Evolutionary conservation across 2,329 filamentous ascomycete species (phyloP), one percentile per base, ranked within the genome.

Genomic region (Nemania sp.): DNA sequence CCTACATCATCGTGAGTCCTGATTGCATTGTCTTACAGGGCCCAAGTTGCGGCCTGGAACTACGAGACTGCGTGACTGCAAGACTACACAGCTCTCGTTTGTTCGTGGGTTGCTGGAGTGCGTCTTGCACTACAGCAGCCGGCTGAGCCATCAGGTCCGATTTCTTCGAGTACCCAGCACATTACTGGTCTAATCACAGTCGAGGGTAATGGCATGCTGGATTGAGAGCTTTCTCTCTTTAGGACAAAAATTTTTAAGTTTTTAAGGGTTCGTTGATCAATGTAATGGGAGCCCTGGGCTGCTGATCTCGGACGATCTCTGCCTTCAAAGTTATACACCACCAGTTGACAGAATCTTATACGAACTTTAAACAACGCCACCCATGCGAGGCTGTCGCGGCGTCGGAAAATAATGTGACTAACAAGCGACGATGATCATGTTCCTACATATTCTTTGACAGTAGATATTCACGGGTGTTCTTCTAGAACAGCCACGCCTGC

Each of bases 1-100:
- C 37, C 46, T 56, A 44, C 37, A 49, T 56, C 36, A 39, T 52
- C 43, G 52, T 39, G 37, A 49, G 51, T 48, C 52, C 44, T 45
- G n/a, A 15, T 31, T 52, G 51, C 47, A 49, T 43, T 39, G 39
- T 48, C 43, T 44, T 40, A 43, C 37, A 47, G 17, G 37, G 24
- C 30, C 49, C 28, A 30, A 28, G 33, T 49, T n/a, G n/a, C n/a
- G n/a, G n/a, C n/a, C n/a, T n/a, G n/a, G n/a, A n/a, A n/a, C n/a
- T n/a, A 22, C 15, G 47, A 55, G 12, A 23, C 36, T 51, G n/a
- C n/a, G n/a, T n/a, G n/a, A n/a, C n/a, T n/a, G n/a, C n/a, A n/a
- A n/a, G n/a, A n/a, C n/a, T n/a, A n/a, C n/a, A n/a, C n/a, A n/a
- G n/a, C n/a, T n/a, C n/a, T n/a, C n/a, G n/a, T n/a, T n/a, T n/a